Base-by-base conservation (phyloP, 163 green algal species). In the Trebouxia gelatinosa region DNA sequence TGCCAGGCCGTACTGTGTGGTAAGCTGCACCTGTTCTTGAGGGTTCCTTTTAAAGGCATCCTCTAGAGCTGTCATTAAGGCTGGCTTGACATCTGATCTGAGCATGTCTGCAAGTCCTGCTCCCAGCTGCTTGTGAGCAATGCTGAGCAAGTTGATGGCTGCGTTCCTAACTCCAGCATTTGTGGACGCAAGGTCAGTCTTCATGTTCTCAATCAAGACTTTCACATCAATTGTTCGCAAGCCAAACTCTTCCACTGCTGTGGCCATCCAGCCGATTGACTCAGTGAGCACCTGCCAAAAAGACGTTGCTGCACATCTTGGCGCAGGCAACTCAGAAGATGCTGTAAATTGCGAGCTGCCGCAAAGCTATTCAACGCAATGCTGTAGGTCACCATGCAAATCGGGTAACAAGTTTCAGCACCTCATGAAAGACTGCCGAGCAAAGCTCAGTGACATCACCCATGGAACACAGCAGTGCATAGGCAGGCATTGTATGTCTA, bases 81-180 rank as follows among this genome's bases (percentile, higher is more conserved):
- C 94, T 0, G 95, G 93, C 89, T 99, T 99, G 40, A 99, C 87
- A 66, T 95, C 90, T 7, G 84, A 67, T 6, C 87, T 78, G 58
- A 95, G 70, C 79, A 93, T 83, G 46, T 58, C 82, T 9, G 84
- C 86, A 58, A 95, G 74, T 2, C 76, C 75, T 21, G 83, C 75
- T 3, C 89, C 89, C 67, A 94, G 80, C 76, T 88, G 88, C 79
- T 79, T 85, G 90, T 98, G 93, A 79, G 95, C 87, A 5, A 85
- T 77, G 48, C 90, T 94, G 65, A 97, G 80, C 62, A 98, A 61
- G 54, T 91, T 89, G 32, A 92, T 93, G 32, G 92, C 91, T 0
- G 91, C 88, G 65, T 92, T 93, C 40, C 93, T 87, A 7, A 97
- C 90, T 28, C 71, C 68, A 19, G 86, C 89, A 58, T 95, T 97